Evolutionary conservation across 306 rosid species (phyloP).

Genomic region (Ormosia semicastrata): DNA sequence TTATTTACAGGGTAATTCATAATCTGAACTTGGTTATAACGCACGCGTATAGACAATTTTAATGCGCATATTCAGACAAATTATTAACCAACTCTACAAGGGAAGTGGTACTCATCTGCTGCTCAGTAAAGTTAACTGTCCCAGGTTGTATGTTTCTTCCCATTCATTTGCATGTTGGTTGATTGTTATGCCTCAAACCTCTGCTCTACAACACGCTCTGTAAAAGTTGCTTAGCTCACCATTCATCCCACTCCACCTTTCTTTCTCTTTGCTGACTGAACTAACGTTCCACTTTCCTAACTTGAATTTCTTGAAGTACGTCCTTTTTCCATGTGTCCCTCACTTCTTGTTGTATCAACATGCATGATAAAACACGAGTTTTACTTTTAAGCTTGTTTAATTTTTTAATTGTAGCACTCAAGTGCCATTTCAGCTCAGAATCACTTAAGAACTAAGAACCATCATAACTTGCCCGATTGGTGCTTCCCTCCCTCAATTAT

Average conservation of each 20-base stretch:
- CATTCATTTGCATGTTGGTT: constrained; percentile 3
- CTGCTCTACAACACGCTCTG: constrained; percentile 2
- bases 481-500: constrained; percentile 43
- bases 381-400: constrained; percentile 10
- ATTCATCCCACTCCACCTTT: constrained; percentile 12
- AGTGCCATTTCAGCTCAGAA: constrained; percentile 35
- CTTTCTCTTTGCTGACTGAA: background rate
- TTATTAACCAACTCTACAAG: too few relatives aligned
- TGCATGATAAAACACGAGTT: background rate
- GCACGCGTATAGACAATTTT: too few relatives aligned
- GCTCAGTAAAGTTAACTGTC: too few relatives aligned
- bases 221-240: constrained; percentile 24
- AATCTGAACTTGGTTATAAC: too few relatives aligned
- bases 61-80: too few relatives aligned
- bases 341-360: constrained; percentile 1
- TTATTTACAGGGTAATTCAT: too few relatives aligned
- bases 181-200: constrained; percentile 18
- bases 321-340: too few relatives aligned
- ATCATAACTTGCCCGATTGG: constrained; percentile 37
- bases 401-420: constrained; percentile 33
- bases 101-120: too few relatives aligned
- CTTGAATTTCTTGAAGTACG: background rate
- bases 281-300: background rate
- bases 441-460: constrained; percentile 22
- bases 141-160: too few relatives aligned